Evolutionary conservation across 352 stramenopile species (phyloP), one percentile per base, ranked within the genome.

Genomic region (Lagenidium giganteum): DNA sequence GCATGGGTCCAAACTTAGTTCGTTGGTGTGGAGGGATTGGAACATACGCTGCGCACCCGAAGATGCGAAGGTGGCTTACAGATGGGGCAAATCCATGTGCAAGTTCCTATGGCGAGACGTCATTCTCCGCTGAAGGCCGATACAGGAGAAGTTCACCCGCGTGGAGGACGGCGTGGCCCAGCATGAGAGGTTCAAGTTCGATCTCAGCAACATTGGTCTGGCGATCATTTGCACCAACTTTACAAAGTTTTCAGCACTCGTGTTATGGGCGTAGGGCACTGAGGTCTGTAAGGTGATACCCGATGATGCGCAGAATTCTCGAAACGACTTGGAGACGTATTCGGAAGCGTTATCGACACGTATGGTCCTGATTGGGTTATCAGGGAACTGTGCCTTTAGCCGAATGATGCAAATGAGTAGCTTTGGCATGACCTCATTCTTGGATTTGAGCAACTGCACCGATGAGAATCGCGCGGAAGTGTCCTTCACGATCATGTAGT

Each of bases 351-450:
- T 53, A 33, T 49, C 42, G 4, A 53, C 51, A 4, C 36, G 49
- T 17, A 57, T 29, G 20, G 36, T 42, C 16, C 24, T 45, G 36
- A 53, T 59, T 1, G 36, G 22, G 24, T 58, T 24, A 8, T 58
- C 21, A 1, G 50, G 42, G 20, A 58, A 47, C n/a, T 58, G 42
- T 5, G 37, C 23, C 32, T 49, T 41, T 8, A 59, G 35, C 13
- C 46, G 43, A 18, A 59, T 59, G n/a, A 59, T 54, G 20, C n/a
- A 37, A 5, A 32, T 50, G 9, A 57, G 24, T 16, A 51, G 29
- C 34, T 57, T 51, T 3, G 41, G 49, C 42, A 57, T 51, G 9
- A 58, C 43, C 44, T 59, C 24, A 18, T 59, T 59, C 25, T 16
- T 34, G 5, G 51, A 31, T 12, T 25, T 23, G 4, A 59, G 39